Base-by-base conservation (phyloP, 83 land plant species). In the Picea abies region DNA sequence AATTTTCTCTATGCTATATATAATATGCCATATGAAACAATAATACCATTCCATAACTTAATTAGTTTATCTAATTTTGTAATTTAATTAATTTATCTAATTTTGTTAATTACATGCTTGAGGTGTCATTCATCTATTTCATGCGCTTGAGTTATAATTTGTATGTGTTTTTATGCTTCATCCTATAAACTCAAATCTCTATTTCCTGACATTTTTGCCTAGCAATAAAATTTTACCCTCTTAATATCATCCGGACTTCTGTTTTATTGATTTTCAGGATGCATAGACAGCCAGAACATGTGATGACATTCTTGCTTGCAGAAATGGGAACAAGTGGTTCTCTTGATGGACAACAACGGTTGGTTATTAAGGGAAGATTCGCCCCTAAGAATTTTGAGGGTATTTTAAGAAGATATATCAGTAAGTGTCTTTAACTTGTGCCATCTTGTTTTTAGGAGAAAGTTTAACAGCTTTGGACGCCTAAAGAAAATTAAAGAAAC, bases 281-380 rank as follows among this genome's bases (percentile, higher is more conserved):
- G 99, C 99, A 96, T 81, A 86, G 99, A 49, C 99, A 96, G 83
- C 94, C 97, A 65, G 99, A 96, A 85, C 96, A 96, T 90, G 99
- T 96, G 29, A 95, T 96, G 99, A 89, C 80, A 47, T 96, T 95
- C 82, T 84, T 96, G 58, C 88, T 96, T 58, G 96, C 99, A 72
- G 99, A 96, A 86, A 35, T 35, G 35, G 35, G 35, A 35, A 35
- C 35, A 35, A 35, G 35, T 35, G 99, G 99, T 44, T 95, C 97
- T 26, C 93, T 96, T 71, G 98, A 96, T 84, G 98, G 99, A 29
- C 98, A 93, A 84, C 96, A 95, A 63, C 89, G 96, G 16, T 82
- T 95, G 63, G 98, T 96, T 76, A 92, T 95, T 10, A 96, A 96
- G 83, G 99, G 99, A 39, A 90, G 99, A 79, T 96, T 96, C 89